Conservation (phyloP, 768 basidiomycete species). For the Austroboletus festivus region DNA sequence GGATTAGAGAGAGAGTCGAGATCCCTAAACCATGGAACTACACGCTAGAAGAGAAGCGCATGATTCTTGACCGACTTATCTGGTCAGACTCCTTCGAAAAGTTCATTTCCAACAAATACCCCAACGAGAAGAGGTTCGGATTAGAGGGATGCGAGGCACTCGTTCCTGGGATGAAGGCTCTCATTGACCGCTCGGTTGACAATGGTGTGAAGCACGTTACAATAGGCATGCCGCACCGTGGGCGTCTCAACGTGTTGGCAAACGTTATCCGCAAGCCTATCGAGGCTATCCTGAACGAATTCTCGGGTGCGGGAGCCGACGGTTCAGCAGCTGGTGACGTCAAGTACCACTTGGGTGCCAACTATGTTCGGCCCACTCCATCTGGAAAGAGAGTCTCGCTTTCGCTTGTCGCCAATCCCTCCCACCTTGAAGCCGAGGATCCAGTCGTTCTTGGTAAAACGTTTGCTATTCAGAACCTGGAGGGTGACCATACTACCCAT, state of each 20-base stretch:
- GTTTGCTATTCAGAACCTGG: conserved; percentile 93
- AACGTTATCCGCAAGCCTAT: conserved; percentile 99
- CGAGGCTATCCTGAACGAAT: conserved; percentile 97
- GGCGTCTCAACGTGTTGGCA: conserved; percentile 94
- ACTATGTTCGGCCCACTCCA: conserved; percentile 97
- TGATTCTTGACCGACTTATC: conserved; percentile 98
- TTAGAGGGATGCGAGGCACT: conserved; percentile 97
- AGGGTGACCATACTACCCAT: conserved; percentile 77
- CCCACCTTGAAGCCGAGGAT: conserved; percentile 95
- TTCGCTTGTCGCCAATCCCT: conserved; percentile 97
- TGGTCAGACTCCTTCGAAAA: conserved; percentile 99
- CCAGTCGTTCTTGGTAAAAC: conserved; percentile 99
- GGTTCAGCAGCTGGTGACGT: conserved; percentile 93
- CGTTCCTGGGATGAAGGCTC: conserved; percentile 98
- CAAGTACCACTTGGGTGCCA: conserved; percentile 98
- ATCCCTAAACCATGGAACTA: conserved; percentile 97
- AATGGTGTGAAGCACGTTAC: conserved; percentile 94
- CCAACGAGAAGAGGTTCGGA: conserved; percentile 99
- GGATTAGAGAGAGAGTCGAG: conserved; percentile 96
- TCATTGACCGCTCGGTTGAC: conserved; percentile 98
- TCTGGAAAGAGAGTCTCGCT: conserved; percentile 97
- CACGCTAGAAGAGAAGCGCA: conserved; percentile 95
- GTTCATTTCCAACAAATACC: conserved; percentile 97
- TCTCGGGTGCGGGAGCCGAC: conserved; percentile 70
- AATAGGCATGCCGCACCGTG: conserved; percentile 99